Conservation (phyloP, 208 protist genomes). For the Acanthamoeba royreba region DNA sequence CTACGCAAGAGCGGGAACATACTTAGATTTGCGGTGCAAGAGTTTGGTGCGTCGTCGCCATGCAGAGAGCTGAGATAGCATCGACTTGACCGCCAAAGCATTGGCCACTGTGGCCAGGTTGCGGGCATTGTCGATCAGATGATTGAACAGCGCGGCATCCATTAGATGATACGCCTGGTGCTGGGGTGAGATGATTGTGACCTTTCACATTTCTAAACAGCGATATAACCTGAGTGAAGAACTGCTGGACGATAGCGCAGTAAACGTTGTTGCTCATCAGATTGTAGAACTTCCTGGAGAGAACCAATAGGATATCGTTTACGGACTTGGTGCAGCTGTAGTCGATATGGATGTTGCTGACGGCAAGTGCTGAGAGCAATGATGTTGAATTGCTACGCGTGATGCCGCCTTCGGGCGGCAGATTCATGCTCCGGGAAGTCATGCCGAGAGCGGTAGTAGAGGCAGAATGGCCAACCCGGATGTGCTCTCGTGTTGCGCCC, state of each 20-base stretch:
- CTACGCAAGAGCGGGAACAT: neutral
- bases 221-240: conserved; percentile 39
- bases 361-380: neutral
- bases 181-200: no score
- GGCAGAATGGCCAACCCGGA: no score
- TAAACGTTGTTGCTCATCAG: conserved; percentile 36
- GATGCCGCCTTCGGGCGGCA: neutral
- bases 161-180: neutral
- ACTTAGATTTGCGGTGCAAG: conserved; percentile 32
- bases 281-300: conserved; percentile 40
- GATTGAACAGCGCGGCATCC: conserved; percentile 31
- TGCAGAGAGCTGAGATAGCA: neutral
- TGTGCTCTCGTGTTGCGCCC: no score
- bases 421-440: neutral
- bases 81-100: conserved; percentile 18
- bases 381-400: neutral
- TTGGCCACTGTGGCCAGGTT: conserved; percentile 30
- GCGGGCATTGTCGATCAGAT: conserved; percentile 36
- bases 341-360: neutral
- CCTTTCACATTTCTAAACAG: no score
- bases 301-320: conserved; percentile 25
- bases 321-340: conserved; percentile 1
- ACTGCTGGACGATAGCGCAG: conserved; percentile 12
- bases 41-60: neutral
- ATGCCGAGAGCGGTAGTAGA: neutral